These are phyloP conservation scores for Jamesozyma gamospora DNA, from an alignment of 805 yeast species.

Conservation along the genomic window DNA sequence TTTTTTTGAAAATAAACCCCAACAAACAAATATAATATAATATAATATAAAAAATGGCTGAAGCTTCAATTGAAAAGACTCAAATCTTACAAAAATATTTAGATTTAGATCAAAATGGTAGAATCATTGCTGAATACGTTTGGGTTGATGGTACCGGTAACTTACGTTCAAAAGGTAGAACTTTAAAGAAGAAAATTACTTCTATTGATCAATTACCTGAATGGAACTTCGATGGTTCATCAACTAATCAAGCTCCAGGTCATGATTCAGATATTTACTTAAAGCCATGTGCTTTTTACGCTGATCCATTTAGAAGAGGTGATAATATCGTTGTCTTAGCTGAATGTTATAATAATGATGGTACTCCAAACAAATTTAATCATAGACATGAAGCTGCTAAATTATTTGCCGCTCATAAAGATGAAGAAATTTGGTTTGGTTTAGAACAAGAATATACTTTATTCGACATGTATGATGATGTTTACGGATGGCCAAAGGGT, in stretches of 20 bases:
- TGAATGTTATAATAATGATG: constrained; percentile 97
- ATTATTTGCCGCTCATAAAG: constrained; percentile 84
- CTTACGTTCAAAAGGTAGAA: constrained; percentile 89
- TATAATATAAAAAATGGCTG: constrained; percentile 11
- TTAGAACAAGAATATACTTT: constrained; percentile 97
- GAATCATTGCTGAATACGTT: constrained; percentile 88
- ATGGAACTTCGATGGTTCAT: constrained; percentile 99
- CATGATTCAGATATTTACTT: constrained; percentile 90
- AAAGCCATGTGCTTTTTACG: constrained; percentile 90
- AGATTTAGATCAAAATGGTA: constrained; percentile 76
- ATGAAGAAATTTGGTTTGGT: constrained; percentile 90
- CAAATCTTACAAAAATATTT: constrained; percentile 74
- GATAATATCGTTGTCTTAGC: constrained; percentile 91
- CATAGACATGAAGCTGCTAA: constrained; percentile 96
- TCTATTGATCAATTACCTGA: constrained; percentile 85
- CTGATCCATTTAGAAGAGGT: constrained; percentile 97
- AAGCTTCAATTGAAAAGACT: constrained; percentile 43
- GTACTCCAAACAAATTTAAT: constrained; percentile 97
- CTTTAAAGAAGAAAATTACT: constrained; percentile 57
- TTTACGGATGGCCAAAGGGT: constrained; percentile 98
- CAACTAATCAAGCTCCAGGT: constrained; percentile 98
- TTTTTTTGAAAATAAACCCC: background rate
- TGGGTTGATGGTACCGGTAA: constrained; percentile 94
- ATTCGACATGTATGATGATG: constrained; percentile 81
- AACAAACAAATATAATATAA: background rate